Evolutionary conservation across 148 eudicot genomes (phyloP).

Genomic region (Rhododendron williamsianum): DNA sequence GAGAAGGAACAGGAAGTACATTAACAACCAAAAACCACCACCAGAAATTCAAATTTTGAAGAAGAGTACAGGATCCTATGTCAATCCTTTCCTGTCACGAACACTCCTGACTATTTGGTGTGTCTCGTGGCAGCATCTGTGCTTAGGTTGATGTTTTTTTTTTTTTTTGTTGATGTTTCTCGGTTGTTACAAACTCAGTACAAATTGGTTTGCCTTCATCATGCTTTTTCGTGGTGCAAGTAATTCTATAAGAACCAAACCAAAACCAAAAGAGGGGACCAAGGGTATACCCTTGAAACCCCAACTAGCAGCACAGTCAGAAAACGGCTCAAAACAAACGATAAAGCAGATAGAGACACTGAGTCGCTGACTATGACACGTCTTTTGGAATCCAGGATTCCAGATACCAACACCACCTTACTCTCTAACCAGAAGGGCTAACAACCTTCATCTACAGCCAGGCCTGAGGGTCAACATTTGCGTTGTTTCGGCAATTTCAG

Average conservation of each 20-base stretch:
- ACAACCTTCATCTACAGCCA: neutral
- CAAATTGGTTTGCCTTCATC: neutral
- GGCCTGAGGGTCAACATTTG: neutral
- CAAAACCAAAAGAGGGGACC: neutral
- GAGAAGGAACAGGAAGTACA: neutral
- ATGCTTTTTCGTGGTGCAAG: neutral
- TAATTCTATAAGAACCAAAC: neutral
- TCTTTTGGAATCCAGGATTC: neutral
- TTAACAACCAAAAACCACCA: neutral
- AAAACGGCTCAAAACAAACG: neutral
- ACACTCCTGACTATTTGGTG: neutral
- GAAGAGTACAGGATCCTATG: neutral
- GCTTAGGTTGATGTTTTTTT: too few species aligned
- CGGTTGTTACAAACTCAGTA: neutral
- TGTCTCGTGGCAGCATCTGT: neutral
- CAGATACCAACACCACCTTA: neutral
- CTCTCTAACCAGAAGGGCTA: neutral
- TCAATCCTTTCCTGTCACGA: neutral
- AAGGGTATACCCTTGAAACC: neutral
- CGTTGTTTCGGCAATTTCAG: neutral
- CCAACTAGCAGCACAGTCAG: neutral
- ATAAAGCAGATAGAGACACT: neutral
- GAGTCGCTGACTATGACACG: neutral
- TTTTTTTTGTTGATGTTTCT: neutral
- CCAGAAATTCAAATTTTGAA: neutral